Evolutionary conservation across 306 rosid species (phyloP).

Genomic region (Cucumis hystrix): DNA sequence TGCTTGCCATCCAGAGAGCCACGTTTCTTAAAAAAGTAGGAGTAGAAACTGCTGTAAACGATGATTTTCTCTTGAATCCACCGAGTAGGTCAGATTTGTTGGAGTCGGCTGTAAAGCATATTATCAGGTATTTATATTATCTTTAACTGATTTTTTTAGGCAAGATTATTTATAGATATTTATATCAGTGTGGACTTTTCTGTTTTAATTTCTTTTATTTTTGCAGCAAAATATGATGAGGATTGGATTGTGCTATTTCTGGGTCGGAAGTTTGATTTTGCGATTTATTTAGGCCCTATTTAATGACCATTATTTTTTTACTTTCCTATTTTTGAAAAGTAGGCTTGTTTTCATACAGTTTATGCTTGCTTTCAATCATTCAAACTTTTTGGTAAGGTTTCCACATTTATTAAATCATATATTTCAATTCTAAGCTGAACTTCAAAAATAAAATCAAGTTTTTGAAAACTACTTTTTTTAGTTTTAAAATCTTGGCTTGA

Average conservation of each 20-base stretch:
- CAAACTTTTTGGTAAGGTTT: too few species aligned
- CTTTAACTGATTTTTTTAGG: not conserved
- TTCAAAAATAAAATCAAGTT: too few species aligned
- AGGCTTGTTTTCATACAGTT: too few species aligned
- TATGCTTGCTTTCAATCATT: too few species aligned
- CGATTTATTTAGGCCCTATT: too few species aligned
- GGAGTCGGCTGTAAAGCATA: conserved; percentile 83
- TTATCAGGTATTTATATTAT: conserved; percentile 47
- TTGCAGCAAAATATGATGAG: not conserved
- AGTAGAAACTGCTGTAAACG: conserved; percentile 73
- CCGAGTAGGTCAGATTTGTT: conserved; percentile 75
- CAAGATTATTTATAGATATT: not conserved
- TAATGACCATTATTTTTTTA: too few species aligned
- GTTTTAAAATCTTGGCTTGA: too few species aligned
- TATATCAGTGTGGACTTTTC: not conserved
- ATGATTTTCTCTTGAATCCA: conserved; percentile 52
- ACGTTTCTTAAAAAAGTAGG: conserved; percentile 89
- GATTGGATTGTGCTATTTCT: not conserved
- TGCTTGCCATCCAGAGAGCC: conserved; percentile 86
- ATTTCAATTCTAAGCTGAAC: too few species aligned
- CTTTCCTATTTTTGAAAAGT: too few species aligned
- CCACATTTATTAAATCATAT: too few species aligned
- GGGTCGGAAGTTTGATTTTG: not conserved
- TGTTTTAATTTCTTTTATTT: not conserved
- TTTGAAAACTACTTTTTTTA: too few species aligned